A percentile compares a stretch with the other conserved stretches of the same genome.
These are phyloP conservation scores for Scorias spongiosa DNA, from an alignment of 2,329 filamentous ascomycete species.

Conservation along the genomic window DNA sequence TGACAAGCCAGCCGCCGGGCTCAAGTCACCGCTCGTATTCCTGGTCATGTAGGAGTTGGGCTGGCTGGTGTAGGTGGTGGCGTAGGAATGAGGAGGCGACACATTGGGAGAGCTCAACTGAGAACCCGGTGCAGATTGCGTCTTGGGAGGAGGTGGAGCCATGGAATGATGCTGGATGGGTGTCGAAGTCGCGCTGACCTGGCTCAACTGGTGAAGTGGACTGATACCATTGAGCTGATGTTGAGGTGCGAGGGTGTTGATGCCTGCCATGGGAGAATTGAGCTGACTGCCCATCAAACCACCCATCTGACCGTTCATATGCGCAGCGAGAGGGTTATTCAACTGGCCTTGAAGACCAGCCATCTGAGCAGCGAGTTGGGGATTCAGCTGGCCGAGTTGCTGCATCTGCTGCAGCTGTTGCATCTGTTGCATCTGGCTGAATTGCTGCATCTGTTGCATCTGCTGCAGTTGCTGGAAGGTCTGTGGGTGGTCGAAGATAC, in stretches of 20 bases:
- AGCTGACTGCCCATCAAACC: constrained; percentile 1
- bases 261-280: constrained; percentile 1
- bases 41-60: constrained; percentile 42
- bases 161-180: constrained; percentile 30
- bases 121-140: constrained; percentile 76
- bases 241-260: constrained; percentile 1
- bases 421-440: constrained; percentile 8
- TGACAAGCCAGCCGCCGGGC: constrained; percentile 28
- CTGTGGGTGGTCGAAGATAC: constrained; percentile 33
- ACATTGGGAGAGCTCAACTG: constrained; percentile 86
- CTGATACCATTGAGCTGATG: constrained; percentile 2
- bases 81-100: constrained; percentile 81
- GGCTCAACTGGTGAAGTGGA: constrained; percentile 4
- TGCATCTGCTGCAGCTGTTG: constrained; percentile 13
- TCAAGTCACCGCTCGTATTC: constrained; percentile 33
- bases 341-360: background rate
- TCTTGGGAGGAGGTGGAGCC: constrained; percentile 68
- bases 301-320: constrained; percentile 2
- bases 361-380: constrained; percentile 1
- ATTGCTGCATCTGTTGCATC: constrained; percentile 67
- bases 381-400: constrained; percentile 8
- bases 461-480: constrained; percentile 47
- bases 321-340: background rate
- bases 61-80: constrained; percentile 40
- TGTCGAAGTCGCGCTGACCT: constrained; percentile 4